These are phyloP conservation scores for Biancaea sappan DNA, from an alignment of 306 rosid genomes.

Conservation along the genomic window DNA sequence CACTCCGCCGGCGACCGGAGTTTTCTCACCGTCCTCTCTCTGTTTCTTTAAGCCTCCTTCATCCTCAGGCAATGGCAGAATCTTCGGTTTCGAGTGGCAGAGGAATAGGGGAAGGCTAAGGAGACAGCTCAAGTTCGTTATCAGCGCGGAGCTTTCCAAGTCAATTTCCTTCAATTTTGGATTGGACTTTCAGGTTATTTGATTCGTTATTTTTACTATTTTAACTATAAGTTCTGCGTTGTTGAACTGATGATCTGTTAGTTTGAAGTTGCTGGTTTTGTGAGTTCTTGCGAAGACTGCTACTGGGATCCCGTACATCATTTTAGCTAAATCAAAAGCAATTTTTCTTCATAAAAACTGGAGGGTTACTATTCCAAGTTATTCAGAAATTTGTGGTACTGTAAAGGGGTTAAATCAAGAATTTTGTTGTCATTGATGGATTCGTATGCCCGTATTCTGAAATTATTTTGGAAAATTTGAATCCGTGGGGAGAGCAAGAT, in stretches of 20 bases:
- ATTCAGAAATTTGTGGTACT: neutral
- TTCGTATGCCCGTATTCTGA: neutral
- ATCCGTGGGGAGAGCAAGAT: neutral
- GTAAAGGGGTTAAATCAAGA: neutral
- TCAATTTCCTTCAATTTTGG: conserved; percentile 50
- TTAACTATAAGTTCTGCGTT: conserved; percentile 4
- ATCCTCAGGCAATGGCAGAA: conserved; percentile 33
- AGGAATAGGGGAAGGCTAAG: conserved; percentile 36
- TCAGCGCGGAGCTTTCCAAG: conserved; percentile 69
- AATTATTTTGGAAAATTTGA: neutral
- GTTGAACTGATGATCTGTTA: neutral
- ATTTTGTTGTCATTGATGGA: neutral
- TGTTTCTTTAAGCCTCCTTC: conserved; percentile 33
- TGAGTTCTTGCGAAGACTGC: neutral
- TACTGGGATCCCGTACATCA: neutral
- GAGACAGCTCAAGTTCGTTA: conserved; percentile 49
- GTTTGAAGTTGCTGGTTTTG: neutral
- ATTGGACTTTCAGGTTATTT: conserved; percentile 68
- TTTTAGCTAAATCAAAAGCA: neutral
- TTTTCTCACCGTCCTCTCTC: conserved; percentile 29
- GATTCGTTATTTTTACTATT: conserved; percentile 3
- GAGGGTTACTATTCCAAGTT: neutral
- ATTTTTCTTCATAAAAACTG: neutral
- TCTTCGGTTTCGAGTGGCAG: conserved; percentile 39
- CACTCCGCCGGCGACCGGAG: conserved; percentile 17